Evolutionary conservation across 108 stramenopile species (phyloP), one percentile per base, ranked within the genome.

Genomic region (Fragilariopsis cylindrus): DNA sequence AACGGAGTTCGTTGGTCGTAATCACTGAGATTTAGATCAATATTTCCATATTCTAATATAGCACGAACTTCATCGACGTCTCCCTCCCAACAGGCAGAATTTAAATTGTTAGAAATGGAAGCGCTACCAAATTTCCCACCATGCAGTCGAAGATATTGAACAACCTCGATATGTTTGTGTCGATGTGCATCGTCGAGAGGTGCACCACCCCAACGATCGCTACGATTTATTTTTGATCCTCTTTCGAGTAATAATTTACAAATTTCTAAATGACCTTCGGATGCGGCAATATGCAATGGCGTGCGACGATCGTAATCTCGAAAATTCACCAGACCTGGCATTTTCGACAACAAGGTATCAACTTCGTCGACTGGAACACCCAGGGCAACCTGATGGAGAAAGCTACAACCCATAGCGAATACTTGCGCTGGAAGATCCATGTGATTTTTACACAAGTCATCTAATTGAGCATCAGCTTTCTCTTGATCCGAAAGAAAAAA

Each of bases 181-280:
- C 88, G 80, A 75, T 87, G 81, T 2, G 90, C 87, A 74, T 93
- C 92, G 76, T 94, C 93, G 50, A 92, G 60, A 0, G 88, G 88
- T 19, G 75, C 74, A 0, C 84, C 84, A 16, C 91, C 91, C 91
- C 91, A 92, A 54, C 91, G 85, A 81, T 92, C 91, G 8, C 72
- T 75, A 3, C 86, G 65, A 76, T 90, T 88, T 21, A 88, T 71
- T 21, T 65, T 64, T 11, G 87, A 88, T 4, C 88, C 88, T 47
- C 66, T 80, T 4, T 69, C 40, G 1, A 88, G 46, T 15, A 91
- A 55, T n/a, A 67, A 76, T 52, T 52, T 58, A 16, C 85, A 82
- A 7, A 84, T 63, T 40, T 81, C 78, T n/a, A 81, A 57, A 70
- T 91, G 84, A 46, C 90, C 90, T 65, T 91, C 90, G 1, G 82